A percentile compares a stretch with the other conserved stretches of the same genome.
phyloP scores from a whole-genome alignment of 495 filamentous ascomycete genomes.

The Bacidia gigantensis region DNA sequence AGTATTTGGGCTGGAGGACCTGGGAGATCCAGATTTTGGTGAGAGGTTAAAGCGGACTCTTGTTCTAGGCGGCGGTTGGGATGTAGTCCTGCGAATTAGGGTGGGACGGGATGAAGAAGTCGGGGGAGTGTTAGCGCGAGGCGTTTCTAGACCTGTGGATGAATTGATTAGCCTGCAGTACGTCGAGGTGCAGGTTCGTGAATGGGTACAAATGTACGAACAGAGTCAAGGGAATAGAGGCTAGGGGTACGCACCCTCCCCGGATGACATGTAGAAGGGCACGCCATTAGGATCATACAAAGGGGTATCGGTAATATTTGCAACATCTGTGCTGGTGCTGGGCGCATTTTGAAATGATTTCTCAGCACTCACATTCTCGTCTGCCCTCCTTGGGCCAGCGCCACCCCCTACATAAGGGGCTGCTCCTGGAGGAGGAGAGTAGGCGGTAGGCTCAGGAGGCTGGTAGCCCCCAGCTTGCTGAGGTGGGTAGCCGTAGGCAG shows the following conservation, averaged over 20 bases:
- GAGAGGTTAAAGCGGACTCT: constrained; percentile 18
- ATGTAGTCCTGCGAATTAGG: constrained; percentile 13
- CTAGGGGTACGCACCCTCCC: constrained; percentile 26
- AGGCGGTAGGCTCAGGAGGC: constrained; percentile 28
- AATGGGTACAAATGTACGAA: too few relatives aligned
- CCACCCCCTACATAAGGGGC: constrained; percentile 28
- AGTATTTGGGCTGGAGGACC: constrained; percentile 9
- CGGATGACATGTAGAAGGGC: constrained; percentile 25
- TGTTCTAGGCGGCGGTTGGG: constrained; percentile 16
- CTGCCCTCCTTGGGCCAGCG: constrained; percentile 28
- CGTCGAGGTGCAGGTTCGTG: too few relatives aligned
- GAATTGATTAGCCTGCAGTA: constrained; percentile 2
- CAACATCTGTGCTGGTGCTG: constrained; percentile 6
- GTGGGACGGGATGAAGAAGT: constrained; percentile 8
- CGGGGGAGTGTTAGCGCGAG: constrained; percentile 12
- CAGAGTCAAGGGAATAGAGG: too few relatives aligned
- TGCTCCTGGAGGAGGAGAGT: constrained; percentile 28
- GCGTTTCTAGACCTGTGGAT: constrained; percentile 17
- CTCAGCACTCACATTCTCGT: constrained; percentile 44
- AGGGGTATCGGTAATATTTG: constrained; percentile 7
- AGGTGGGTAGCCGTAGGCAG: constrained; percentile 18
- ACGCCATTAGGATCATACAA: constrained; percentile 21
- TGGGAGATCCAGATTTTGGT: constrained; percentile 6
- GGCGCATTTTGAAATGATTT: constrained; percentile 13
- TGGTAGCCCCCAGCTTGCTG: constrained; percentile 23